A percentile compares a stretch with the other conserved stretches of the same genome.
Evolutionary conservation across 352 stramenopile genomes (phyloP).

Genomic region (Pythium guiyangense): DNA sequence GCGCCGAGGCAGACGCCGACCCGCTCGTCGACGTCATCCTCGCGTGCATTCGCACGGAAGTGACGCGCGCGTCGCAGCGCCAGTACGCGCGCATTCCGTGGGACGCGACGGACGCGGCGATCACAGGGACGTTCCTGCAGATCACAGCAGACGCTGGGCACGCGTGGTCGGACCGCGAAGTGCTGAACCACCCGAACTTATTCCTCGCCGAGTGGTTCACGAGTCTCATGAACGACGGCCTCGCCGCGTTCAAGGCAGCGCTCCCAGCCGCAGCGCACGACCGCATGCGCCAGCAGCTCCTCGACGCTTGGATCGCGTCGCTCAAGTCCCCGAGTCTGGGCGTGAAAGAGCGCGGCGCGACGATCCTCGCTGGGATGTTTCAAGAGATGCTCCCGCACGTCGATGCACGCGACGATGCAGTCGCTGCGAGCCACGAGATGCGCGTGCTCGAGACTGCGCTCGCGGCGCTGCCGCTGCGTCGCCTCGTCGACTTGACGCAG

Average conservation of each 20-base stretch:
- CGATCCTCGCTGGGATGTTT: conserved; percentile 68
- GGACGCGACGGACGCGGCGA: conserved; percentile 65
- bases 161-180: conserved; percentile 78
- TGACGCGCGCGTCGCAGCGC: conserved; percentile 62
- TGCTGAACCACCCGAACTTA: conserved; percentile 80
- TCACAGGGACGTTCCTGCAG: conserved; percentile 69
- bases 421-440: conserved; percentile 21
- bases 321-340: conserved; percentile 83
- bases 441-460: conserved; percentile 33
- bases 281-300: conserved; percentile 52
- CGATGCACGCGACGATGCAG: conserved; percentile 4
- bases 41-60: conserved; percentile 51
- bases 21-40: conserved; percentile 53
- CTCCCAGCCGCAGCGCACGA: conserved; percentile 38
- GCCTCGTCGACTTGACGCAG: conserved; percentile 66
- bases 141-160: conserved; percentile 62
- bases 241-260: conserved; percentile 36
- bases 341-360: conserved; percentile 83
- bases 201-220: conserved; percentile 86
- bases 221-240: conserved; percentile 59
- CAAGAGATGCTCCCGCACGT: conserved; percentile 71
- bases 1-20: conserved; percentile 9
- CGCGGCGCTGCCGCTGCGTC: conserved; percentile 49
- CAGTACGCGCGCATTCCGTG: conserved; percentile 82
- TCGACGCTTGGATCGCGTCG: conserved; percentile 78